Percentiles rank a stretch among this genome's conserved stretches.
Conservation (phyloP, 768 basidiomycete genomes). For the Floccularia luteovirens region DNA sequence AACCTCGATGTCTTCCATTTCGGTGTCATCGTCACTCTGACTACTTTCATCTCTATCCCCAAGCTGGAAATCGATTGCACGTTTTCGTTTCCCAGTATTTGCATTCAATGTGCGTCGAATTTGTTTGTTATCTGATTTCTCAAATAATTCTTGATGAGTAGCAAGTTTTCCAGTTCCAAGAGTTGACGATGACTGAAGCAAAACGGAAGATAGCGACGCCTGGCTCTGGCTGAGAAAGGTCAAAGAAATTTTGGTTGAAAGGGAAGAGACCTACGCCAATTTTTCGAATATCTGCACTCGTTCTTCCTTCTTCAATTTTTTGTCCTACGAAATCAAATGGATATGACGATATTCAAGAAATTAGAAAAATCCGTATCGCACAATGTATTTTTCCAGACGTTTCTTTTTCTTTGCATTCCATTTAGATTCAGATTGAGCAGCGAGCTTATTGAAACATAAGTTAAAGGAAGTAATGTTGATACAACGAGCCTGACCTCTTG, state of each 20-base stretch:
- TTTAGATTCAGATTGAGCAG: conserved; percentile 54
- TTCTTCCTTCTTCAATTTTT: conserved; percentile 90
- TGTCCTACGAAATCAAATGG: conserved; percentile 45
- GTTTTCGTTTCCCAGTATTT: conserved; percentile 39
- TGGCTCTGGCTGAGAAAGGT: conserved; percentile 60
- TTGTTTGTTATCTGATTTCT: conserved; percentile 52
- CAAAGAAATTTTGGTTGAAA: conserved; percentile 9
- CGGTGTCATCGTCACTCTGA: conserved; percentile 27
- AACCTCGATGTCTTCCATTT: conserved; percentile 17
- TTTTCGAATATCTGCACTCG: conserved; percentile 71
- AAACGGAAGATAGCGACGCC: conserved; percentile 49
- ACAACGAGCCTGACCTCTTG: conserved; percentile 40
- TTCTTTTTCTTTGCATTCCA: conserved; percentile 84
- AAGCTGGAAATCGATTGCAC: conserved; percentile 30
- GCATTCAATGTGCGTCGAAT: conserved; percentile 46
- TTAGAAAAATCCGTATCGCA: conserved; percentile 15
- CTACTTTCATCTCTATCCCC: no score
- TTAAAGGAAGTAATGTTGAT: not conserved
- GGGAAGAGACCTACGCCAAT: conserved; percentile 52
- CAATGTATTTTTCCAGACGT: conserved; percentile 88
- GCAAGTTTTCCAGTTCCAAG: conserved; percentile 67
- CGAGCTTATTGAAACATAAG: conserved; percentile 23
- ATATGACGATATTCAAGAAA: not conserved
- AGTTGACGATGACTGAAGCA: conserved; percentile 74
- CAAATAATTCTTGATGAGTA: conserved; percentile 54